Base-by-base conservation (phyloP, 371 early-diverging fungal species). In the Amoeboaphelidium occidentale region DNA sequence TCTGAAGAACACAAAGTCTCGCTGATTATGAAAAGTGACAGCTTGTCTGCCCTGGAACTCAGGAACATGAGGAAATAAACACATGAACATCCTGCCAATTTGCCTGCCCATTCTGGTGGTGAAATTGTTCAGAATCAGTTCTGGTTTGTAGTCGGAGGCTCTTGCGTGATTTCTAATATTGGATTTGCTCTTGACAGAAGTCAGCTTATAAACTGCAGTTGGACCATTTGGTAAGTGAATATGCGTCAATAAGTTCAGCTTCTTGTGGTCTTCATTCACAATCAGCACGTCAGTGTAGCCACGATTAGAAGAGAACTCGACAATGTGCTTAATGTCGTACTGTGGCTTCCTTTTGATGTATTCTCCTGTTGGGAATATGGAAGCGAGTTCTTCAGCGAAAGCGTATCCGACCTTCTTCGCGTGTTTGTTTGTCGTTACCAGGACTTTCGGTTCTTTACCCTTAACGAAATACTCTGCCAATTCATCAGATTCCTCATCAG, bases 1-100 rank as follows among this genome's bases (percentile, higher is more conserved):
- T 59, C 98, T 73, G 59, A 98, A 93, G 63, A 94, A 97, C 51
- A 98, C 90, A 58, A 94, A 98, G 63, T 98, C 99, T 43, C 97
- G 84, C 63, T 97, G 94, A 58, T 97, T 97, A 60, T 96, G 96
- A 66, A 97, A 84, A 2, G 97, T 97, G 2, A 76, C 85, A 10
- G 81, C 94, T 58, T 97, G 96, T 46, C 97, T 72, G 4, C 92
- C 93, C 58, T 84, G 70, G 57, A 94, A 90, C 59, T 91, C 82
- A 17, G 96, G 96, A 1, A 86, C 79, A 51, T 88, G 90, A 12
- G 99, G 99, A 60, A 97, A 88, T 48, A 97, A 63, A 3, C 90
- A 64, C 43, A 90, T 86, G 67, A 97, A 84, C 81, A 90, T 83
- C 32, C 97, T 73, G 22, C 96, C 99, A 43, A 97, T 68, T 2